phyloP scores from a whole-genome alignment of 805 yeast genomes.

The Cyberlindnera mycetangii region DNA sequence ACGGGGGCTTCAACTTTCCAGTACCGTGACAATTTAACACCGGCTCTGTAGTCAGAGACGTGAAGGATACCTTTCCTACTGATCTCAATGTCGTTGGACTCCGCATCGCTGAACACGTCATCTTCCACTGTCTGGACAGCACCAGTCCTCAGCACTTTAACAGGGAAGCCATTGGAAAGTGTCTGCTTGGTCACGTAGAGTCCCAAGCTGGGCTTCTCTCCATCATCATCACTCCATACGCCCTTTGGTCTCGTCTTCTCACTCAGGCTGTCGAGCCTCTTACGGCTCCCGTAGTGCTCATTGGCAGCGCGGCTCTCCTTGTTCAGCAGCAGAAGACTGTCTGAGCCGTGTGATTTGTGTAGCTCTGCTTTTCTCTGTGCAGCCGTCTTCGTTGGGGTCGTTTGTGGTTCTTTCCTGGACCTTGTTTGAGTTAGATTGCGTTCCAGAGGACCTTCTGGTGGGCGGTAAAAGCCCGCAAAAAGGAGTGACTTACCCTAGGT shows the following conservation, averaged over 20 bases:
- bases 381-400: neutral
- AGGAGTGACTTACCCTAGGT: constrained; percentile 1
- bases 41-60: neutral
- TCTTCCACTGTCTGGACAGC: neutral
- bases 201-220: neutral
- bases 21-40: neutral
- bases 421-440: too few species aligned
- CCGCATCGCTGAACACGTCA: constrained; percentile 12
- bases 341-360: neutral
- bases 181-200: neutral
- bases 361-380: neutral
- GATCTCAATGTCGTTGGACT: constrained; percentile 9
- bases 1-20: constrained; percentile 2
- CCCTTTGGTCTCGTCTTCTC: neutral
- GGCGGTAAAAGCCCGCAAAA: neutral
- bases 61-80: neutral
- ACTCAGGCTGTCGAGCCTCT: neutral
- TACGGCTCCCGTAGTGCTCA: neutral
- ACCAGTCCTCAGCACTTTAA: neutral
- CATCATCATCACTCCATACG: neutral
- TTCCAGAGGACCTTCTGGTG: neutral
- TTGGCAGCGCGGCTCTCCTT: neutral
- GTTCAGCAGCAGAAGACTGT: neutral
- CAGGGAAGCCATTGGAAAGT: neutral
- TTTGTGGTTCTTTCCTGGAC: neutral